A percentile compares a stretch with the other conserved stretches of the same genome.
phyloP scores from a whole-genome alignment of 2,329 filamentous ascomycete species.

The Helotiales sp. region DNA sequence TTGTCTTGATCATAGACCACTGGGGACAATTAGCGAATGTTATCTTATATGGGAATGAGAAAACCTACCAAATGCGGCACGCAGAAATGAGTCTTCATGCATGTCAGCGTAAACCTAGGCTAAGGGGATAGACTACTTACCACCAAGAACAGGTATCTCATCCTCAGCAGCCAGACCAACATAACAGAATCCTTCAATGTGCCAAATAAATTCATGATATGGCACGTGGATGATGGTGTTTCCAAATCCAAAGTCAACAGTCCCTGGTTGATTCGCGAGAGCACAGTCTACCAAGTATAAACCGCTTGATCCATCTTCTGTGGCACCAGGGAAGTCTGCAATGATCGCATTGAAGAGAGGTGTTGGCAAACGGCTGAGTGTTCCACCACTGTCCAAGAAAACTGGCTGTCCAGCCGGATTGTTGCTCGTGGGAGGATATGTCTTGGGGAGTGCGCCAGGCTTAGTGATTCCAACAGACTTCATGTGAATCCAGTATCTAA shows the following conservation, averaged over 20 bases:
- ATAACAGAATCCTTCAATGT: constrained; percentile 5
- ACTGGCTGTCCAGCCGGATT: constrained; percentile 14
- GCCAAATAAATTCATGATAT: constrained; percentile 22
- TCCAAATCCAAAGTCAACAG: constrained; percentile 21
- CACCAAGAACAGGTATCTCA: constrained; percentile 11
- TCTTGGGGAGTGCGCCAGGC: constrained; percentile 13
- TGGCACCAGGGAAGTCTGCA: constrained; percentile 18
- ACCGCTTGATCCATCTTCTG: constrained; percentile 7
- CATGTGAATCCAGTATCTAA: constrained; percentile 20
- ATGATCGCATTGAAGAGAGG: constrained; percentile 15
- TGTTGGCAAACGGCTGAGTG: constrained; percentile 16
- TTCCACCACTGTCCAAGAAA: constrained; percentile 21
- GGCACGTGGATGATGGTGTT: constrained; percentile 19
- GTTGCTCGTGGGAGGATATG: neutral
- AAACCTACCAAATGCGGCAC: constrained; percentile 18
- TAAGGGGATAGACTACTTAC: too few relatives aligned
- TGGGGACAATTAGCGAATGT: neutral
- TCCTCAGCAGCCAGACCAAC: constrained; percentile 12
- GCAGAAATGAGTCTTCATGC: constrained; percentile 19
- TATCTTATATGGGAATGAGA: neutral
- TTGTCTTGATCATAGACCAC: constrained; percentile 22
- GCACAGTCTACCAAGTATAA: constrained; percentile 14
- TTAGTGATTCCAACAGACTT: constrained; percentile 20
- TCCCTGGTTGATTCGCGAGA: constrained; percentile 1
- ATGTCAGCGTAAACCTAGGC: too few relatives aligned